Conservation (phyloP, 345 rosid species). For the Linum lewisii region DNA sequence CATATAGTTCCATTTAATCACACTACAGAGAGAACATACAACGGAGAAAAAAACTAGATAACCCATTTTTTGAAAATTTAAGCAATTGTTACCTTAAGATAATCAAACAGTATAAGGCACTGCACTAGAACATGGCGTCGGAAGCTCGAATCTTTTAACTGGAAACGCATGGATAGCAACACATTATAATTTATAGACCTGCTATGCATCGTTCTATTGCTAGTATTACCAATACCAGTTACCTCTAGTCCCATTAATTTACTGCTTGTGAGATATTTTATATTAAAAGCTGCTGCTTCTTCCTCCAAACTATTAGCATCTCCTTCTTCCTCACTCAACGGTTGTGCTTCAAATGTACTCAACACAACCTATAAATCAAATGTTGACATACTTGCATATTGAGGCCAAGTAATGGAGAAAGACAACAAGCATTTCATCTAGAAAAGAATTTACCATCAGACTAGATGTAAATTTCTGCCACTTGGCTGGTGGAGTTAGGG, state of each 20-base stretch:
- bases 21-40: background rate
- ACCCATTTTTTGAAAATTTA: slow-evolving; percentile 7
- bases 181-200: slow-evolving; percentile 9
- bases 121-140: slow-evolving; percentile 94
- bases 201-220: slow-evolving; percentile 6
- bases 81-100: slow-evolving; percentile 56
- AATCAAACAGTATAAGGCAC: slow-evolving; percentile 91
- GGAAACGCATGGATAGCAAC: slow-evolving; percentile 16
- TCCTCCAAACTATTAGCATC: slow-evolving; percentile 87
- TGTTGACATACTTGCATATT: background rate
- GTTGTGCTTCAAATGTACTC: slow-evolving; percentile 92
- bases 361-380: slow-evolving; percentile 59
- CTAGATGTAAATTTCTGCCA: slow-evolving; percentile 90
- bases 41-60: slow-evolving; percentile 5
- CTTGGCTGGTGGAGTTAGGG: slow-evolving; percentile 58
- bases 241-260: slow-evolving; percentile 98
- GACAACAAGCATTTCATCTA: background rate
- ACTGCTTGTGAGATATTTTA: slow-evolving; percentile 95
- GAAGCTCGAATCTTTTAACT: slow-evolving; percentile 96
- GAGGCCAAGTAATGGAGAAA: background rate
- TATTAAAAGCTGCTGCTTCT: slow-evolving; percentile 82
- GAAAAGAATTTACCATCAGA: slow-evolving; percentile 48
- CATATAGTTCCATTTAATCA: slow-evolving; percentile 10
- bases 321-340: slow-evolving; percentile 95
- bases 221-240: slow-evolving; percentile 15